Conservation (phyloP, 2,329 filamentous ascomycete genomes). For the Polychaeton citri region DNA sequence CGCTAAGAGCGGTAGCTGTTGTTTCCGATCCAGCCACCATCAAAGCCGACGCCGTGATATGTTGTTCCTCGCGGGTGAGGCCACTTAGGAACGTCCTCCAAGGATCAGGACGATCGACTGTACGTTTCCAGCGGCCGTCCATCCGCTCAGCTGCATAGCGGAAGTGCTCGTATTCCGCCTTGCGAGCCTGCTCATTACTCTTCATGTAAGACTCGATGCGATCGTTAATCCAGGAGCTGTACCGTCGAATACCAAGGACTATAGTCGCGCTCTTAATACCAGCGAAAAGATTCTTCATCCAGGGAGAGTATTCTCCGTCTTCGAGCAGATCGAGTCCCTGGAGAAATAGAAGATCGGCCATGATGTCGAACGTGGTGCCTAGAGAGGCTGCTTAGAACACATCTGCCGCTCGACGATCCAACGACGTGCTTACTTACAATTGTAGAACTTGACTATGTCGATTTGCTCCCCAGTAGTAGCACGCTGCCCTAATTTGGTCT, state of each 20-base stretch:
- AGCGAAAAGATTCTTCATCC: conserved; percentile 16
- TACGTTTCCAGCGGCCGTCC: conserved; percentile 13
- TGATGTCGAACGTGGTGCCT: conserved; percentile 15
- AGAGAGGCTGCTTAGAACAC: no score
- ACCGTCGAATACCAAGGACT: conserved; percentile 11
- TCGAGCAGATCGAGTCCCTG: conserved; percentile 19
- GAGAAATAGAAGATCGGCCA: conserved; percentile 18
- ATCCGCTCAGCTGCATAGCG: conserved; percentile 15
- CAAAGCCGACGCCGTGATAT: conserved; percentile 19
- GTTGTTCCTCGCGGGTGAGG: conserved; percentile 19
- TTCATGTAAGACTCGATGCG: conserved; percentile 7
- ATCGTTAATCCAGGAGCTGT: conserved; percentile 5
- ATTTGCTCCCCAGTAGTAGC: conserved; percentile 8
- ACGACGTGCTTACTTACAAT: conserved; percentile 24
- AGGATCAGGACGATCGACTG: conserved; percentile 13
- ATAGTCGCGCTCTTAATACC: conserved; percentile 9
- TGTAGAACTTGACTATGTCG: conserved; percentile 19
- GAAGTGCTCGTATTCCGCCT: conserved; percentile 17
- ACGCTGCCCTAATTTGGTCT: conserved; percentile 10
- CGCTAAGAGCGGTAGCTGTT: conserved; percentile 22
- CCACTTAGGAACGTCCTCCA: conserved; percentile 18
- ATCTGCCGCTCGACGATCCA: conserved; percentile 24
- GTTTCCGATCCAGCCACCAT: conserved; percentile 28
- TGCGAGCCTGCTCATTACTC: conserved; percentile 6
- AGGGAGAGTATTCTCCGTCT: conserved; percentile 13